A percentile compares a stretch with the other conserved stretches of the same genome.
phyloP scores from a whole-genome alignment of 2,329 filamentous ascomycete genomes.

The Claviceps pazoutovae region DNA sequence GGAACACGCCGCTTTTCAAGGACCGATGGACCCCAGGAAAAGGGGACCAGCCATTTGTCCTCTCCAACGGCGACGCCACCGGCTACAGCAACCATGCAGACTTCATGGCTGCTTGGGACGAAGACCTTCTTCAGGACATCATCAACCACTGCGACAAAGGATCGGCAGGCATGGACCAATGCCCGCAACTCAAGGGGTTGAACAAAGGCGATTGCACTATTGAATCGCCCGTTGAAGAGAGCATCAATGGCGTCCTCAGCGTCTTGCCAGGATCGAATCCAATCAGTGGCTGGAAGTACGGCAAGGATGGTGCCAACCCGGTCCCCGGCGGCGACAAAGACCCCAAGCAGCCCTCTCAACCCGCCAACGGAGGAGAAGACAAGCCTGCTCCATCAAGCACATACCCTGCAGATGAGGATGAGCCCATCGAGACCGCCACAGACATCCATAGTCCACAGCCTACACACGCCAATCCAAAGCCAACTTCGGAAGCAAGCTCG shows the following conservation, averaged over 20 bases:
- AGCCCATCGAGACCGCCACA: neutral
- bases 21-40: constrained; percentile 39
- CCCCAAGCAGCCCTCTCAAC: neutral
- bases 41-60: constrained; percentile 49
- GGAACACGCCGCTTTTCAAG: constrained; percentile 39
- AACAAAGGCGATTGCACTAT: constrained; percentile 40
- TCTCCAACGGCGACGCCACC: constrained; percentile 54
- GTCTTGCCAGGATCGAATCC: constrained; percentile 42
- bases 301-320: constrained; percentile 9
- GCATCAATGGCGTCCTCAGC: constrained; percentile 27
- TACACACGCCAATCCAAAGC: neutral
- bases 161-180: constrained; percentile 46
- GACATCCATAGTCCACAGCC: constrained; percentile 2
- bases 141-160: constrained; percentile 52
- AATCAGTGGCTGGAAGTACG: constrained; percentile 37
- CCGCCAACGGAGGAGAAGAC: neutral
- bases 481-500: too few species aligned
- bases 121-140: constrained; percentile 47
- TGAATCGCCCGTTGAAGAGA: constrained; percentile 30
- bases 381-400: constrained; percentile 3
- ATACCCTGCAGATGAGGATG: neutral
- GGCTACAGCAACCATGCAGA: constrained; percentile 60
- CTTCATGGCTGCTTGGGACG: constrained; percentile 62
- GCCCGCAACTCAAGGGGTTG: constrained; percentile 30
- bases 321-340: constrained; percentile 6